Conservation (phyloP, 83 land plant genomes). For the Picea abies region DNA sequence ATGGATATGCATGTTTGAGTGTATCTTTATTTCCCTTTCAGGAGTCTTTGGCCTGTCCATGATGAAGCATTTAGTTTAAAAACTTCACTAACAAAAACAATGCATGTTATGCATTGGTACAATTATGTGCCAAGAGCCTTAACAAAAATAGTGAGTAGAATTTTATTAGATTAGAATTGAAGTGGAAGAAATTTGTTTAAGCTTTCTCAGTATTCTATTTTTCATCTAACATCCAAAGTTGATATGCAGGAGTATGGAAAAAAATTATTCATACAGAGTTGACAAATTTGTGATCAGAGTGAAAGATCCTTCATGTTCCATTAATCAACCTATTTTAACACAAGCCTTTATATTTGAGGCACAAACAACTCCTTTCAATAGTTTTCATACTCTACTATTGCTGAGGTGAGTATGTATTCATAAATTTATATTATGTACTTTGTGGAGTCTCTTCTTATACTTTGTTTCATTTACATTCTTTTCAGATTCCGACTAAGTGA, state of each 20-base stretch:
- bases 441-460: not conserved
- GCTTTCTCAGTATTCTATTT: no score
- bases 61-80: no score
- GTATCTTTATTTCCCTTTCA: no score
- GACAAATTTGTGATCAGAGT: not conserved
- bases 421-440: not conserved
- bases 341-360: constrained; percentile 74
- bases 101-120: no score
- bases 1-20: no score
- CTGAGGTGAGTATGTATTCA: constrained; percentile 55
- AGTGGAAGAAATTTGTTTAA: no score
- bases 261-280: not conserved
- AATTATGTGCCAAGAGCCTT: no score
- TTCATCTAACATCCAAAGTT: not conserved
- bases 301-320: not conserved
- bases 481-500: not conserved
- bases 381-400: constrained; percentile 98
- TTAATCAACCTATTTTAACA: not conserved
- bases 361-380: constrained; percentile 70
- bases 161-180: no score
- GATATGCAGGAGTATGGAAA: not conserved
- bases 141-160: no score
- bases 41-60: no score
- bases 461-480: not conserved
- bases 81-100: no score